phyloP scores from a whole-genome alignment of 2,329 filamentous ascomycete genomes.

The Monilinia vaccinii-corymbosi region DNA sequence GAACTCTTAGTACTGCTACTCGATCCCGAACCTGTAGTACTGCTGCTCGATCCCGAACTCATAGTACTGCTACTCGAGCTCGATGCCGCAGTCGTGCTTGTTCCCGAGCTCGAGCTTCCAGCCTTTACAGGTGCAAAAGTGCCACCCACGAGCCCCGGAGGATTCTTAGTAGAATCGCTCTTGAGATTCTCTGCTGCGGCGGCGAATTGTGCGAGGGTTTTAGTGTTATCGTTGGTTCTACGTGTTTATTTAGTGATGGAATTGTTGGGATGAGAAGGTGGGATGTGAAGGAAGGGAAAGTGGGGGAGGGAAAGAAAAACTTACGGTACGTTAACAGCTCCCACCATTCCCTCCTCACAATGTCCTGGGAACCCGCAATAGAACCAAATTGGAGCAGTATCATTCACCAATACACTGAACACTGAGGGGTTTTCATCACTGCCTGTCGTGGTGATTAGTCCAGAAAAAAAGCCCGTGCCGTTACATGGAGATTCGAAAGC shows the following conservation, averaged over 20 bases:
- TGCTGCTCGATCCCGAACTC: not conserved
- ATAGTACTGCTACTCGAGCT: not conserved
- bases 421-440: conserved; percentile 27
- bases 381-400: conserved; percentile 35
- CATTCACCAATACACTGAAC: conserved; percentile 34
- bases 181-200: not conserved
- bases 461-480: conserved; percentile 23
- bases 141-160: not conserved
- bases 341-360: conserved; percentile 36
- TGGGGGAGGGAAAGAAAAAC: not conserved
- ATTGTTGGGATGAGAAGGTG: not conserved
- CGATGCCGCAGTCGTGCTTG: not conserved
- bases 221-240: not conserved
- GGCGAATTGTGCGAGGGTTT: not conserved
- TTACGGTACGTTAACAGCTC: conserved; percentile 34
- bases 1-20: not conserved
- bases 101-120: not conserved
- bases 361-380: conserved; percentile 34
- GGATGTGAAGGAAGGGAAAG: not conserved
- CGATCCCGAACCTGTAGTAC: not conserved
- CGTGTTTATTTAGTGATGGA: not conserved
- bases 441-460: conserved; percentile 12
- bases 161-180: not conserved
- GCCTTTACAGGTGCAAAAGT: not conserved
- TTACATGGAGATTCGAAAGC: conserved; percentile 30